These are phyloP conservation scores for Diaporthe sp. DNA, from an alignment of 2,329 filamentous ascomycete genomes.

Conservation along the genomic window DNA sequence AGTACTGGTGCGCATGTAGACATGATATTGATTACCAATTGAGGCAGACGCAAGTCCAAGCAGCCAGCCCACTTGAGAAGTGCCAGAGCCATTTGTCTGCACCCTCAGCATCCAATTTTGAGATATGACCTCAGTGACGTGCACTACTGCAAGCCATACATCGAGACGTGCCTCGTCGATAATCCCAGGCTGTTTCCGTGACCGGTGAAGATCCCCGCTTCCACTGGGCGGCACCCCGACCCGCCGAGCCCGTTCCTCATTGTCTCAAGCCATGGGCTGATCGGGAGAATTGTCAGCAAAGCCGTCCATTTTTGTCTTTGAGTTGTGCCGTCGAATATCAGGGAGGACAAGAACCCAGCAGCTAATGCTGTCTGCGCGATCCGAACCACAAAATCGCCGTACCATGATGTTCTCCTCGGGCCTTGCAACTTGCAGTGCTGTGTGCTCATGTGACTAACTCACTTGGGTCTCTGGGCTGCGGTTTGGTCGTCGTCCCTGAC, in stretches of 20 bases:
- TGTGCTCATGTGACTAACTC: slow-evolving; percentile 40
- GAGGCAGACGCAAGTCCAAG: background rate
- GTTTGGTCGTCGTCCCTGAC: slow-evolving; percentile 11
- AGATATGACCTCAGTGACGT: slow-evolving; percentile 27
- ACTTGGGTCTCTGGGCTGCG: slow-evolving; percentile 39
- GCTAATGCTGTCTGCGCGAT: slow-evolving; percentile 10
- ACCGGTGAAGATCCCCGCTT: slow-evolving; percentile 28
- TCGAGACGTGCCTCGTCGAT: slow-evolving; percentile 6
- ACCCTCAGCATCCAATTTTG: background rate
- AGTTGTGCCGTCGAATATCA: background rate
- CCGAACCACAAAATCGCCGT: background rate
- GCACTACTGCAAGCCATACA: slow-evolving; percentile 22
- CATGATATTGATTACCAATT: slow-evolving; percentile 25
- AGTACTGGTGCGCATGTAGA: slow-evolving; percentile 20
- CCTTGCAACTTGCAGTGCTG: slow-evolving; percentile 16
- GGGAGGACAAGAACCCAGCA: background rate
- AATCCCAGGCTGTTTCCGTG: slow-evolving; percentile 28
- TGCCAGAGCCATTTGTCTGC: slow-evolving; percentile 2
- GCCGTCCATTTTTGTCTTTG: background rate
- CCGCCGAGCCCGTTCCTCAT: slow-evolving; percentile 9
- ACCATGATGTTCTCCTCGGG: background rate
- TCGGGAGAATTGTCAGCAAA: slow-evolving; percentile 29
- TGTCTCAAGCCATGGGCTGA: slow-evolving; percentile 31
- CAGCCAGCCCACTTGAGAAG: background rate
- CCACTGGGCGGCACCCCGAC: slow-evolving; percentile 15